phyloP scores from a whole-genome alignment of 2,329 filamentous ascomycete genomes.

The Alternaria ventricosa region DNA sequence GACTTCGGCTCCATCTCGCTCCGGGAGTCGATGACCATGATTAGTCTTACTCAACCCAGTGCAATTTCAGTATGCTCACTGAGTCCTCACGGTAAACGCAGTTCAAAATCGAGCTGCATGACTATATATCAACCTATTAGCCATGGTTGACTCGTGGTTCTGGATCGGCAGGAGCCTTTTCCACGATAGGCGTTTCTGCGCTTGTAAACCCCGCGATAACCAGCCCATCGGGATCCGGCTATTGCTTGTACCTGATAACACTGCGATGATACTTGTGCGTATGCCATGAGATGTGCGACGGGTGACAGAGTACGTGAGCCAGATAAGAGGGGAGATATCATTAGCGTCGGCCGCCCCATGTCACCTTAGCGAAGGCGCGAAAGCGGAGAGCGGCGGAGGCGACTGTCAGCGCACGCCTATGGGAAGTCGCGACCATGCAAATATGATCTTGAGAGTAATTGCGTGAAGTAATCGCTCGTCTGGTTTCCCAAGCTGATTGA shows the following conservation, averaged over 20 bases:
- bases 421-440: neutral
- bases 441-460: neutral
- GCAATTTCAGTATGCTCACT: neutral
- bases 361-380: neutral
- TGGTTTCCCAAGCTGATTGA: neutral
- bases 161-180: neutral
- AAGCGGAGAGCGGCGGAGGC: neutral
- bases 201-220: neutral
- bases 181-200: conserved; percentile 5
- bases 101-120: neutral
- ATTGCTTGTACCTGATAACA: neutral
- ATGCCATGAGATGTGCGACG: neutral
- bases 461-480: neutral
- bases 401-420: neutral
- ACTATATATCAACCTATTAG: neutral
- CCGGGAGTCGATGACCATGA: neutral
- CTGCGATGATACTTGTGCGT: neutral
- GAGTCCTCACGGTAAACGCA: too few species aligned
- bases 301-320: neutral
- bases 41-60: neutral
- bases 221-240: neutral
- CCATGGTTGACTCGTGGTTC: conserved; percentile 2
- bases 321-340: conserved; percentile 4
- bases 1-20: conserved; percentile 1
- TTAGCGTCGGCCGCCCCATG: conserved; percentile 12